Conservation (phyloP, 2,329 filamentous ascomycete species). For the Chalaropsis ovoidea region DNA sequence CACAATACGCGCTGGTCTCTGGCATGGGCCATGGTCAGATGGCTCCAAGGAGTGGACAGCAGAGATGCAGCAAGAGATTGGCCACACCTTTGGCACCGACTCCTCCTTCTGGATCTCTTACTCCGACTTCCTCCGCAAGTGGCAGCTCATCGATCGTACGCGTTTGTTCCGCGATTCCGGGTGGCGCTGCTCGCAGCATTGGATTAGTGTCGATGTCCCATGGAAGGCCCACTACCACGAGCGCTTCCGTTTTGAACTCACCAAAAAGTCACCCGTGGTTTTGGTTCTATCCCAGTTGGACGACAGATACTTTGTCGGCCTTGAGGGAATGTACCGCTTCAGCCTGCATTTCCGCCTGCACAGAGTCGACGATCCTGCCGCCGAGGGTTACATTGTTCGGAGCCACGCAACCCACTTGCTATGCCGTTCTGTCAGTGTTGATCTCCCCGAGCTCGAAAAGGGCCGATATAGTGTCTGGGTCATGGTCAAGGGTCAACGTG, state of each 20-base stretch:
- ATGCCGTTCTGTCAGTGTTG: constrained; percentile 48
- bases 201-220: constrained; percentile 52
- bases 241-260: constrained; percentile 49
- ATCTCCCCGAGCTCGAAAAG: constrained; percentile 45
- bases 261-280: constrained; percentile 47
- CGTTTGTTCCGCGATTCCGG: constrained; percentile 49
- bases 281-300: constrained; percentile 54
- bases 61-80: constrained; percentile 47
- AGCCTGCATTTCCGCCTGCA: constrained; percentile 44
- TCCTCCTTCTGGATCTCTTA: constrained; percentile 57
- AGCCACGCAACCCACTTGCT: constrained; percentile 50
- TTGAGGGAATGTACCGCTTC: constrained; percentile 49
- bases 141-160: constrained; percentile 51
- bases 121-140: constrained; percentile 52
- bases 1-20: constrained; percentile 38
- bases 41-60: constrained; percentile 53
- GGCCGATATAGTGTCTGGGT: constrained; percentile 50
- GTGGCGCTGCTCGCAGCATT: constrained; percentile 50
- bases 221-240: constrained; percentile 54
- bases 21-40: constrained; percentile 51
- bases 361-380: constrained; percentile 35
- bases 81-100: constrained; percentile 51
- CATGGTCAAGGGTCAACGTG: constrained; percentile 43
- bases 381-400: constrained; percentile 51
- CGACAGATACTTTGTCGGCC: constrained; percentile 50